phyloP scores from a whole-genome alignment of 2,329 filamentous ascomycete species.

The Penicillium sumatraense region DNA sequence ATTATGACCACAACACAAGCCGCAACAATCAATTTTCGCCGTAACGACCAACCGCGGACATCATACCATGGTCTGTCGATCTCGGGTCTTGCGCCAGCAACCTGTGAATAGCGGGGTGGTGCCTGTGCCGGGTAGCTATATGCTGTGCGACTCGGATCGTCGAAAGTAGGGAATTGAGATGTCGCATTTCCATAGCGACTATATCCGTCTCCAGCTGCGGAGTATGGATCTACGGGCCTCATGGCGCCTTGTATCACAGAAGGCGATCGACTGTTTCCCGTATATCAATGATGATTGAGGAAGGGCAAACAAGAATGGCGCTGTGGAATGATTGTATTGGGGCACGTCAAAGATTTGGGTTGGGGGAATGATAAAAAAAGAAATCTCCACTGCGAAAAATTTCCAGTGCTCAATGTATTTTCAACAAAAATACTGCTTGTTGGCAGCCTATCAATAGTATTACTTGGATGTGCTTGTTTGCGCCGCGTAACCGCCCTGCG shows the following conservation, averaged over 20 bases:
- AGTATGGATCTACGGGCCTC: neutral
- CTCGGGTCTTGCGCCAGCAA: neutral
- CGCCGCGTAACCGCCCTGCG: neutral
- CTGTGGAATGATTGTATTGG: neutral
- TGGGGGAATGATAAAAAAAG: neutral
- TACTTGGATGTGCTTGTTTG: neutral
- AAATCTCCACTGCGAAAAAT: neutral
- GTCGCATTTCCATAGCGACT: conserved; percentile 3
- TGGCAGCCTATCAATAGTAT: neutral
- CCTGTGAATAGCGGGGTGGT: neutral
- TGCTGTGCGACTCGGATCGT: neutral
- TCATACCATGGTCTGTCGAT: neutral
- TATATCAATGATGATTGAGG: neutral
- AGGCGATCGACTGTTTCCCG: neutral
- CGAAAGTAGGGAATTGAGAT: neutral
- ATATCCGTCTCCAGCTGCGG: neutral
- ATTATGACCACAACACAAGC: conserved; percentile 37
- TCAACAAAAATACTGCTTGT: neutral
- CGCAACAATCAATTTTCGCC: conserved; percentile 10
- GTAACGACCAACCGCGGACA: conserved; percentile 11
- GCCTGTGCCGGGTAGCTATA: neutral
- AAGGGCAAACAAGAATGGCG: neutral
- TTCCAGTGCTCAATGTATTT: neutral
- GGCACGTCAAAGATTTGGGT: neutral
- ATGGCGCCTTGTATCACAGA: neutral